Evolutionary conservation across 352 stramenopile species (phyloP), one percentile per base, ranked within the genome.

Genomic region (Synura sp.): DNA sequence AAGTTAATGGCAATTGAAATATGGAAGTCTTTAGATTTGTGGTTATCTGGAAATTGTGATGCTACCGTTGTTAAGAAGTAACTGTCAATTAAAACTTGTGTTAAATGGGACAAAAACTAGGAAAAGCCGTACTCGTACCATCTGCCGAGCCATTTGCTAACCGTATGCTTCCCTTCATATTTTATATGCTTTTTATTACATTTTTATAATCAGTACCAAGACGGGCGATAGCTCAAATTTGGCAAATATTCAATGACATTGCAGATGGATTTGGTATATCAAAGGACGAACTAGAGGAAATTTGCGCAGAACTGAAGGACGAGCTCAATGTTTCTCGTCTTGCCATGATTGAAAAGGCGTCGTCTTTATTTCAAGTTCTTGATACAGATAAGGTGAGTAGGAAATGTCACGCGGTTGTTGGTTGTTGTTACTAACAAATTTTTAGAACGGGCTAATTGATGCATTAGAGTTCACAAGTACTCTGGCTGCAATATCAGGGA

Each of bases 391-490:
- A 44, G 38, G 38, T 44, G 38, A 17, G 19, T 17, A 44, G 7
- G 19, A 17, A 19, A 17, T 44, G 19, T 44, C 19, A 19, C 19
- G 38, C 19, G 19, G 19, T 44, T 9, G 9, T 44, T 9, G 9
- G 38, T 44, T 19, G 38, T 44, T 44, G 38, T 44, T 17, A 44
- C 38, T 44, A 19, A 17, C 19, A 17, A 19, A 19, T 9, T 44
- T 9, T n/a, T 34, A 67, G 12, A 78, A 78, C 44, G 71, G 71
- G 15, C 41, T 78, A 32, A 78, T 78, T 44, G 71, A 78, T 44
- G 71, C 12, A 15, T 32, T 78, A 25, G 71, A 78, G 36, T 4
- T 73, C 42, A 9, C 35, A 19, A 12, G 12, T 29, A 2, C 25
- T 12, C 29, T 78, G 12, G 71, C 71, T 15, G 31, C 35, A 9